Evolutionary conservation across 1,139 yeast species (phyloP), one percentile per base, ranked within the genome.

Genomic region (Candida glucosophila): DNA sequence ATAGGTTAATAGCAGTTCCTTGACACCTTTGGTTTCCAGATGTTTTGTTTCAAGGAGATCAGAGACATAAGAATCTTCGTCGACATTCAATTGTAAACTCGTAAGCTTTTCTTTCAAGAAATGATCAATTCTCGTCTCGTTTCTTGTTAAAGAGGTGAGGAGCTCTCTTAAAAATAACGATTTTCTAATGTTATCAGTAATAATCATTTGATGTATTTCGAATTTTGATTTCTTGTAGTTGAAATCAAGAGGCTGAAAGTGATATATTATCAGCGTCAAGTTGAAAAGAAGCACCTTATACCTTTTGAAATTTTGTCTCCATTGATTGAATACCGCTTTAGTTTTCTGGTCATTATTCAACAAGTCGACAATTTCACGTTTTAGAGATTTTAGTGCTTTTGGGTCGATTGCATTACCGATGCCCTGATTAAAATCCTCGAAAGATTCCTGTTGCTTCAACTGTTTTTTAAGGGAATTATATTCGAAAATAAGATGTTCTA

Each of bases 151-250:
- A n/a, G n/a, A n/a, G n/a, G n/a, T n/a, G n/a, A n/a, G n/a, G n/a
- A n/a, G n/a, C n/a, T 30, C 31, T 9, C 34, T 37, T 12, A 47
- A 34, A 21, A 32, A 37, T 17, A 33, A 33, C 5, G 54, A 45
- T 15, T 37, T 36, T 5, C 39, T 29, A 6, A 48, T 29, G 20
- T 44, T 37, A 15, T 37, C 36, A 26, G 44, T 45, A 5, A 57
- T 44, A 5, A 58, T 38, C 15, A 55, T 31, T 24, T 51, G 51
- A 41, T 58, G 59, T 11, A 55, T 37, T 28, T 57, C 56, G 26
- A 58, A 52, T 28, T 47, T 49, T 26, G 49, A 44, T 26, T 42
- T 42, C 2, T 25, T 25, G 12, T 26, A 13, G 13, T 33, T 31
- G 8, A 17, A 16, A 6, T 15, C 22, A 10, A 18, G 26, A 7